Conservation (phyloP, 345 rosid species). For the Dipteronia sinensis region DNA sequence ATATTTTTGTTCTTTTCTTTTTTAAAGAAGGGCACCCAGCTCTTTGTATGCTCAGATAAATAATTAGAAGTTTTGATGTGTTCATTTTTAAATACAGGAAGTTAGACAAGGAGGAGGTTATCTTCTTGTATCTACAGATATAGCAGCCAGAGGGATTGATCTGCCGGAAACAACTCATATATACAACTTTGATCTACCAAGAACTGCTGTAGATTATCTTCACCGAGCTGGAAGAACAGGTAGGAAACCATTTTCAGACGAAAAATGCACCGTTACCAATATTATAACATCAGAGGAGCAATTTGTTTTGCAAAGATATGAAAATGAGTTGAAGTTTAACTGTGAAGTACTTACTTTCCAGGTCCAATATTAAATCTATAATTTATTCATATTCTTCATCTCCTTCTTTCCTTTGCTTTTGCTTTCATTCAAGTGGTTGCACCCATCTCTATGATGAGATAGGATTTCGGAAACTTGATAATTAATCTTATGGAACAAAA, state of each 20-base stretch:
- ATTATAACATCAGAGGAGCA: constrained; percentile 69
- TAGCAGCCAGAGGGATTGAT: constrained; percentile 93
- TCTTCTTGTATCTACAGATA: constrained; percentile 91
- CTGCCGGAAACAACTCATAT: constrained; percentile 88
- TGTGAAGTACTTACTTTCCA: constrained; percentile 56
- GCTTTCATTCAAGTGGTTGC: constrained; percentile 11
- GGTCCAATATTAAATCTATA: constrained; percentile 20
- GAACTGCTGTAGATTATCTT: constrained; percentile 75
- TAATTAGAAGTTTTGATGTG: not conserved
- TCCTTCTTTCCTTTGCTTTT: constrained; percentile 12
- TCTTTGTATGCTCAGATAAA: not conserved
- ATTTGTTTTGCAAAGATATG: constrained; percentile 84
- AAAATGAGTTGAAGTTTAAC: constrained; percentile 79
- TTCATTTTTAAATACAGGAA: constrained; percentile 47
- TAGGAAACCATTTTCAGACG: constrained; percentile 85
- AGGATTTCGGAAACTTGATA: not conserved
- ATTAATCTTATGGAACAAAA: not conserved
- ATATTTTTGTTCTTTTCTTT: not conserved
- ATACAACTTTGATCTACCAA: constrained; percentile 88
- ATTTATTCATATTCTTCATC: constrained; percentile 10
- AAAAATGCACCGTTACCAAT: constrained; percentile 69
- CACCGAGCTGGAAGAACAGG: constrained; percentile 96
- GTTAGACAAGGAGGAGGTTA: constrained; percentile 72
- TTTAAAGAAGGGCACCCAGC: not conserved
- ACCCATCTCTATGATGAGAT: not conserved